These are phyloP conservation scores for Aspergillus proliferans DNA, from an alignment of 2,329 filamentous ascomycete genomes.

Conservation along the genomic window DNA sequence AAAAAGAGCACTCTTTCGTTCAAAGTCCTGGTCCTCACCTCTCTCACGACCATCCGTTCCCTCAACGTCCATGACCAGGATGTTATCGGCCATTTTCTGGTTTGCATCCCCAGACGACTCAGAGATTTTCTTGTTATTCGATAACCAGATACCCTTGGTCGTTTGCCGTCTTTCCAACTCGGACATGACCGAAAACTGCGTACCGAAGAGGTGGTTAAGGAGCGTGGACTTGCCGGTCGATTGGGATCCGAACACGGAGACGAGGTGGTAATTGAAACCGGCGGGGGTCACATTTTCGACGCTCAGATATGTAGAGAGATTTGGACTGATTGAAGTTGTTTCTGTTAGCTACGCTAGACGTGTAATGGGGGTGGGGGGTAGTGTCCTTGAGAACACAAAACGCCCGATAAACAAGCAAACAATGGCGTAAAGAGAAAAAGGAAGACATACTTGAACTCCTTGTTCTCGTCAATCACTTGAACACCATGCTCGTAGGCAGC, in stretches of 20 bases:
- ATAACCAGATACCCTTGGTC: conserved; percentile 99
- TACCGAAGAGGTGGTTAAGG: conserved; percentile 91
- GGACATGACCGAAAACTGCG: conserved; percentile 95
- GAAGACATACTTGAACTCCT: conserved; percentile 82
- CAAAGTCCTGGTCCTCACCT: conserved; percentile 97
- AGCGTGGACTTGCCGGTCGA: conserved; percentile 97
- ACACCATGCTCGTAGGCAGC: conserved; percentile 77
- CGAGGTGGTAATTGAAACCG: conserved; percentile 98
- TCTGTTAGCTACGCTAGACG: background rate
- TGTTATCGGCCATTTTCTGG: conserved; percentile 84
- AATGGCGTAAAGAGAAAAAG: background rate
- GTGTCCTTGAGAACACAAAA: background rate
- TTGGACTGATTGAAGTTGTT: conserved; percentile 47
- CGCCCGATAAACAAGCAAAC: background rate
- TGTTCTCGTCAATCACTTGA: conserved; percentile 93
- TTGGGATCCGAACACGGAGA: conserved; percentile 97
- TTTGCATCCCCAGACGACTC: conserved; percentile 19
- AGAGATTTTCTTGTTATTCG: conserved; percentile 72
- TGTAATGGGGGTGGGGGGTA: background rate
- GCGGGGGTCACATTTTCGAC: conserved; percentile 73
- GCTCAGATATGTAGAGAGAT: conserved; percentile 75
- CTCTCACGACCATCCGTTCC: conserved; percentile 93
- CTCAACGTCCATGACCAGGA: conserved; percentile 98
- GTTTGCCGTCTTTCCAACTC: conserved; percentile 91
- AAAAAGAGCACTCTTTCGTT: conserved; percentile 95